These are phyloP conservation scores for Podaxis mareebaensis DNA, from an alignment of 768 basidiomycete species.

Conservation along the genomic window DNA sequence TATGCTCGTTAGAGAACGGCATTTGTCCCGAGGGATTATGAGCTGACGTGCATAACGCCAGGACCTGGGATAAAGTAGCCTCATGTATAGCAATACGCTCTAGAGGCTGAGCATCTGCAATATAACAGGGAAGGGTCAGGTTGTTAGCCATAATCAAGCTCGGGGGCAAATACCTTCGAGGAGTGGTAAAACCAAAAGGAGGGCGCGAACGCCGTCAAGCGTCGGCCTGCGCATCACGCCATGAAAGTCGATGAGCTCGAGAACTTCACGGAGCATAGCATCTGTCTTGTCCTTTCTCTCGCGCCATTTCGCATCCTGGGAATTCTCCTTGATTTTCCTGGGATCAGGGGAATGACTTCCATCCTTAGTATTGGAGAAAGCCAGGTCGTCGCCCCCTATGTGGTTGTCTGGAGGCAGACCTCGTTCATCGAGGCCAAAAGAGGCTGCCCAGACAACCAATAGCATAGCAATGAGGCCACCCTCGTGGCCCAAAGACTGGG, in stretches of 20 bases:
- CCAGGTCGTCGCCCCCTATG: constrained; percentile 21
- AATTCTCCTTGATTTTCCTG: constrained; percentile 28
- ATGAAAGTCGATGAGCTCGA: constrained; percentile 78
- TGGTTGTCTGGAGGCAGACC: constrained; percentile 53
- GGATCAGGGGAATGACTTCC: constrained; percentile 11
- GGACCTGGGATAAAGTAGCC: constrained; percentile 78
- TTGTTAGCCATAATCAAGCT: background rate
- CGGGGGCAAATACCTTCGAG: constrained; percentile 64
- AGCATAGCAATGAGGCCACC: constrained; percentile 78
- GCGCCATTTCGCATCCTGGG: constrained; percentile 35
- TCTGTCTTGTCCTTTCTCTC: constrained; percentile 58
- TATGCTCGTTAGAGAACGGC: constrained; percentile 47
- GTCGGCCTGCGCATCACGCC: constrained; percentile 78
- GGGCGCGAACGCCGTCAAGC: constrained; percentile 82
- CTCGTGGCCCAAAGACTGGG: constrained; percentile 63
- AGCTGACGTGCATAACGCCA: constrained; percentile 66
- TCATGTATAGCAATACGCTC: constrained; percentile 73
- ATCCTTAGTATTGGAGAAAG: constrained; percentile 8
- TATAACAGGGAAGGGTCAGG: background rate
- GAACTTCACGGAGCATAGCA: constrained; percentile 72
- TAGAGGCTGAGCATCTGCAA: constrained; percentile 44
- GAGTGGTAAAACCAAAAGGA: constrained; percentile 80
- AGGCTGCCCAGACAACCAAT: constrained; percentile 86
- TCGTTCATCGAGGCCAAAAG: constrained; percentile 83
- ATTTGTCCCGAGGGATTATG: constrained; percentile 31